phyloP scores from a whole-genome alignment of 1,139 yeast genomes.

The Candida frijolesensis region DNA sequence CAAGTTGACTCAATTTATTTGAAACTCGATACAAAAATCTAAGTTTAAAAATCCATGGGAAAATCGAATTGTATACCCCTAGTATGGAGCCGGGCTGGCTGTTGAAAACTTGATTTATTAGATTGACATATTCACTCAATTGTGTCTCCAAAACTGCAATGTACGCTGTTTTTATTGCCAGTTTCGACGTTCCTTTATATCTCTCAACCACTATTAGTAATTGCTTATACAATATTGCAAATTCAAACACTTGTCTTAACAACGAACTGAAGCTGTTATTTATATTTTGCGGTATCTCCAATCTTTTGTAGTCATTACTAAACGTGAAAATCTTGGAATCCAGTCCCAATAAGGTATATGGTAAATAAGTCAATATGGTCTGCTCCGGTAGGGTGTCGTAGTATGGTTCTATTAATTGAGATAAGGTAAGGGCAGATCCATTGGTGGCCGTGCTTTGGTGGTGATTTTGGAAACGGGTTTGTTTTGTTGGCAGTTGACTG shows the following conservation, averaged over 20 bases:
- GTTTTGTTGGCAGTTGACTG: background rate
- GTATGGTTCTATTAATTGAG: conserved; percentile 31
- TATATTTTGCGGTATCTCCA: conserved; percentile 53
- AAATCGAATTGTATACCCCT: conserved; percentile 47
- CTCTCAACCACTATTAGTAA: conserved; percentile 37
- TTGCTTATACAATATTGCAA: conserved; percentile 65
- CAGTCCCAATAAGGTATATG: conserved; percentile 72
- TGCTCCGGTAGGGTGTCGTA: conserved; percentile 46
- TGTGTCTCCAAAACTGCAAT: conserved; percentile 56
- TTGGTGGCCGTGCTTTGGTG: background rate
- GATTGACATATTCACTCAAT: conserved; percentile 54
- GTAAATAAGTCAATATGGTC: conserved; percentile 56
- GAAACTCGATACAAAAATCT: conserved; percentile 55
- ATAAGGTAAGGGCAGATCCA: conserved; percentile 16
- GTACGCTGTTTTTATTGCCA: conserved; percentile 69
- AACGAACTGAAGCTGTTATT: conserved; percentile 62
- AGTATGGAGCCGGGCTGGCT: conserved; percentile 36
- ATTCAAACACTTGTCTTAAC: conserved; percentile 64
- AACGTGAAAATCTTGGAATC: conserved; percentile 66
- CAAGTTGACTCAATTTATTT: conserved; percentile 29
- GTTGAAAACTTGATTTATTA: conserved; percentile 54
- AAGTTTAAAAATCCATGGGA: conserved; percentile 49
- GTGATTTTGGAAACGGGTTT: background rate
- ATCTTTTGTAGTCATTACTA: conserved; percentile 28
- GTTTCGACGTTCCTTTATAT: conserved; percentile 28